Conservation (phyloP, 106 monocot species). For the Iris macrosiphon region DNA sequence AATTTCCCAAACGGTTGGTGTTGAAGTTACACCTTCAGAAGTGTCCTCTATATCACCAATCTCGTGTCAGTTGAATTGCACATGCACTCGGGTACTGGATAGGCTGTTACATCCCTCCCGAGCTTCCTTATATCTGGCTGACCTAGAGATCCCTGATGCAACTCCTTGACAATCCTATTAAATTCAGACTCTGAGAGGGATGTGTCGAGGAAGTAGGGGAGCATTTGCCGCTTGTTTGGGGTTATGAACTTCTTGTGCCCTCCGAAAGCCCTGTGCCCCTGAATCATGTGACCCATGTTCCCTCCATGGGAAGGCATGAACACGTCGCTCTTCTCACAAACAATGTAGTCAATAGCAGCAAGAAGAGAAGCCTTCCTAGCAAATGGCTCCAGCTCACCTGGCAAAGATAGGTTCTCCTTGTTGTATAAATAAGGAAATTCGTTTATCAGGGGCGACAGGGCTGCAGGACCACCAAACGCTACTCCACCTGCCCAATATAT, state of each 20-base stretch:
- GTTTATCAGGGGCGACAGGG: slow-evolving; percentile 38
- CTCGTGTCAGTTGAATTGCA: slow-evolving; percentile 39
- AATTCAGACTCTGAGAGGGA: slow-evolving; percentile 55
- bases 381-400: slow-evolving; percentile 60
- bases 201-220: slow-evolving; percentile 55
- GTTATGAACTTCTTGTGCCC: slow-evolving; percentile 87
- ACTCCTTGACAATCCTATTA: slow-evolving; percentile 51
- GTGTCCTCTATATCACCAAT: slow-evolving; percentile 2
- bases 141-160: slow-evolving; percentile 70
- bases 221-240: slow-evolving; percentile 89
- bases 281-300: slow-evolving; percentile 80
- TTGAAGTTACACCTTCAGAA: background rate
- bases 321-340: slow-evolving; percentile 73
- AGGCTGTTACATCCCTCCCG: slow-evolving; percentile 77
- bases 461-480: slow-evolving; percentile 60
- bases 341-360: slow-evolving; percentile 87
- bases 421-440: slow-evolving; percentile 75
- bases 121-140: slow-evolving; percentile 58
- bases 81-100: slow-evolving; percentile 79
- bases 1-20: background rate
- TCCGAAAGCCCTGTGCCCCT: slow-evolving; percentile 63
- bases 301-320: slow-evolving; percentile 98
- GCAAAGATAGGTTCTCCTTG: slow-evolving; percentile 64
- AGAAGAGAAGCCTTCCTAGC: slow-evolving; percentile 57
- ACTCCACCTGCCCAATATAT: slow-evolving; percentile 97